Evolutionary conservation across 257 asterid species (phyloP), one percentile per base, ranked within the genome.

Genomic region (Parsonsia alboflavescens): DNA sequence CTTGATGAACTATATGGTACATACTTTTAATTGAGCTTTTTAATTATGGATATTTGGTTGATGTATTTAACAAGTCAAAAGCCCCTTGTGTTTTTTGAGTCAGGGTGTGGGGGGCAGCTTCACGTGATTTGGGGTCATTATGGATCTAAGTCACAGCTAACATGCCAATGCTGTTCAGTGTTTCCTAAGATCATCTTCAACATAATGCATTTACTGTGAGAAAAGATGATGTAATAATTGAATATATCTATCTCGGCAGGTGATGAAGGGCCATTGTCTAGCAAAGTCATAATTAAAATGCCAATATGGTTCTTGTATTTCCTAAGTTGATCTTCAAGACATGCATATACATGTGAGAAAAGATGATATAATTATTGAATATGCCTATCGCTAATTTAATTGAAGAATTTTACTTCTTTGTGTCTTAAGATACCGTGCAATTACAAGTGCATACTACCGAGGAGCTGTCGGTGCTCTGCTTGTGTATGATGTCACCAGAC

Each of bases 401-500:
- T 1, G 6, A 21, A 0, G 26, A 39, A 39, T 28, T 46, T 10
- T 50, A 7, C 26, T 70, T 66, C 71, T 66, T 17, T 67, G 28
- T 56, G 63, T 59, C 62, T 56, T 39, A 58, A 88, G 93, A 77
- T 88, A 88, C 77, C 93, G 93, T 45, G 93, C 93, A 76, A 88
- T 88, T 76, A 88, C 93, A 45, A 88, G 93, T 74, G 93, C 93
- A 64, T 88, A 88, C 81, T 88, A 88, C 77, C 81, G 93, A 58
- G 93, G 93, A 57, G 91, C 93, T 41, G 91, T 88, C 16, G 93
- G 93, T 6, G 93, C 93, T 0, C 75, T 88, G 74, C 84, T 88
- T 44, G 93, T 88, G 52, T 88, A 86, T n/a, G 93, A 88, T 73
- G 89, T 86, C 33, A 86, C 91, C 22, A 86, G 93, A 28, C 91